Conservation (phyloP, 345 rosid species). For the Trapa bicornis region DNA sequence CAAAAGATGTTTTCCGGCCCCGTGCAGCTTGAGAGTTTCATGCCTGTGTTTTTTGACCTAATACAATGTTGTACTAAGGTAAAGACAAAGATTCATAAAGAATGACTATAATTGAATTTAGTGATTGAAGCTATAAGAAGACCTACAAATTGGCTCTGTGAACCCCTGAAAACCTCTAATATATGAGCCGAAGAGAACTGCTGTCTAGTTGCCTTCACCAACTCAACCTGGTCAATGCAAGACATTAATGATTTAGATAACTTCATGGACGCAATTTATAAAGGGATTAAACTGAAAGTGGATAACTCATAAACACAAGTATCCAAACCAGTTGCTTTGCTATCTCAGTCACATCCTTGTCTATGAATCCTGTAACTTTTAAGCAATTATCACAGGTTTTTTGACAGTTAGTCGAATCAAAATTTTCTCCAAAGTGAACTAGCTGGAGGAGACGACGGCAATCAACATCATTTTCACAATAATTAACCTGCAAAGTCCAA, state of each 20-base stretch:
- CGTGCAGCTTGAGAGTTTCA: slow-evolving; percentile 70
- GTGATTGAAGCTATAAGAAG: not conserved
- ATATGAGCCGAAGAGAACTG: slow-evolving; percentile 74
- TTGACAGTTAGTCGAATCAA: slow-evolving; percentile 55
- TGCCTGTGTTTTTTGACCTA: slow-evolving; percentile 88
- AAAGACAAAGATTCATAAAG: not conserved
- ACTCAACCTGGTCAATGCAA: slow-evolving; percentile 54
- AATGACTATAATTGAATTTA: slow-evolving; percentile 3
- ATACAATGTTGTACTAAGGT: slow-evolving; percentile 13
- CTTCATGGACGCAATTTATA: not conserved
- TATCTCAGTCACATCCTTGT: slow-evolving; percentile 72
- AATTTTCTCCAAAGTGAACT: slow-evolving; percentile 88
- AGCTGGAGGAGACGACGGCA: slow-evolving; percentile 88
- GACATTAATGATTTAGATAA: not conserved
- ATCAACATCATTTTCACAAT: slow-evolving; percentile 89
- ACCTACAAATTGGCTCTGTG: slow-evolving; percentile 72
- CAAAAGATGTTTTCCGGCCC: slow-evolving; percentile 74
- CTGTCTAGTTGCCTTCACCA: slow-evolving; percentile 70
- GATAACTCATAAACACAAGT: not conserved
- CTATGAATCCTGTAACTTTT: slow-evolving; percentile 44
- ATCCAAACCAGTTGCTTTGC: slow-evolving; percentile 76
- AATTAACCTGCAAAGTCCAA: slow-evolving; percentile 62
- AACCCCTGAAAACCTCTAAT: slow-evolving; percentile 93
- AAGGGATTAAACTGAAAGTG: not conserved
- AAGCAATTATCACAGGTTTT: slow-evolving; percentile 88